Evolutionary conservation across 2,329 filamentous ascomycete genomes (phyloP).

Genomic region (Macrophomina tecta): DNA sequence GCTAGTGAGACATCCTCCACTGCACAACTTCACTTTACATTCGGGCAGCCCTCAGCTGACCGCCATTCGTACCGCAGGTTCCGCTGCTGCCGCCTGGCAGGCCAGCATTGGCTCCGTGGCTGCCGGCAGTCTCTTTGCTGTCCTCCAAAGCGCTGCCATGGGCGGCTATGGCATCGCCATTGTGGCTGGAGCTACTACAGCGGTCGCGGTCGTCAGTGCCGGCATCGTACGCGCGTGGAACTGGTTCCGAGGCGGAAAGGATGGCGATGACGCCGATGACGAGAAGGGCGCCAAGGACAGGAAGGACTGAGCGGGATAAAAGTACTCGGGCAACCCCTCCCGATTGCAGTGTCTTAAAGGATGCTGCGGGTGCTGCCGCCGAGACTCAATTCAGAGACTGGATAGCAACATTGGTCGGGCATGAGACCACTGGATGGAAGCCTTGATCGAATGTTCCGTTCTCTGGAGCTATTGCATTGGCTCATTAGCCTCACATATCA

Average conservation of each 20-base stretch:
- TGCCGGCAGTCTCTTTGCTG: constrained; percentile 36
- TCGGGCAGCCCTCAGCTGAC: too few relatives aligned
- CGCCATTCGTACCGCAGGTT: constrained; percentile 29
- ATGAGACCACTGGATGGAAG: too few relatives aligned
- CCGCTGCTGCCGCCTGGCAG: constrained; percentile 35
- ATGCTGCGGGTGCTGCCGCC: too few relatives aligned
- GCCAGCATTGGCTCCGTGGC: constrained; percentile 35
- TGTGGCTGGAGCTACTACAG: constrained; percentile 15
- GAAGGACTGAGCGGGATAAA: too few relatives aligned
- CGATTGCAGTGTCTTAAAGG: too few relatives aligned
- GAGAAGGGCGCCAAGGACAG: neutral
- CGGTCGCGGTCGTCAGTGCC: neutral
- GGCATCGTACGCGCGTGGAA: neutral
- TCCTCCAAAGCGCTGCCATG: constrained; percentile 41
- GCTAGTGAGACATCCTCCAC: neutral
- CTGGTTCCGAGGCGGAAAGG: neutral
- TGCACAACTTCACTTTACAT: too few relatives aligned
- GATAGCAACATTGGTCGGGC: too few relatives aligned
- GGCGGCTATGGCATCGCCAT: constrained; percentile 37
- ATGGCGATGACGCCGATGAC: neutral
- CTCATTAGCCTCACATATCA: too few relatives aligned
- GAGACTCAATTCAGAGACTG: too few relatives aligned
- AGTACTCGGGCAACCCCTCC: too few relatives aligned
- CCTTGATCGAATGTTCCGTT: too few relatives aligned
- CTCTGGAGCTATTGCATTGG: too few relatives aligned